Evolutionary conservation across 2,329 filamentous ascomycete genomes (phyloP), one percentile per base, ranked within the genome.

Genomic region (Bipolaris oryzae): DNA sequence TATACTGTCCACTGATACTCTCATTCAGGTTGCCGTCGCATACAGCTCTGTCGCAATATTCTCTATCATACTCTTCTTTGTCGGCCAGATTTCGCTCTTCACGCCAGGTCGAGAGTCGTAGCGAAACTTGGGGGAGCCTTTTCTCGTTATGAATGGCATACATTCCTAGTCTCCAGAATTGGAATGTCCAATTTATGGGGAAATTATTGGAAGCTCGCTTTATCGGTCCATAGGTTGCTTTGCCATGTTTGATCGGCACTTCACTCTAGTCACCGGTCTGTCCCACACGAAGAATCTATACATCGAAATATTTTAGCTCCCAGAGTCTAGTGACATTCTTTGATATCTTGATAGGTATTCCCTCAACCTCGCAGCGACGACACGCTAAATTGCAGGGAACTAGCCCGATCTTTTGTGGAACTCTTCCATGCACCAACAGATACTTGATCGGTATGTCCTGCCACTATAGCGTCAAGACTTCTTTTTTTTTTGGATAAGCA

Each of bases 21-120:
- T 18, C n/a, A 5, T 31, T 6, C 31, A 69, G 66, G 61, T 70
- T 25, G 67, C 67, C 11, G 25, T 63, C 4, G 60, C 58, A 5
- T 68, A 57, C 28, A 63, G 60, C 6, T 28, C 59, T 20, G 52
- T 68, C 10, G 62, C 62, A 15, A 15, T 55, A 3, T 5, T 55
- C 2, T 57, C 64, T 9, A 56, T 68, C 11, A 48, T 54, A 3
- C 5, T 70, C 2, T 70, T 68, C 50, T 63, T 68, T 46, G 28
- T 57, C n/a, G 64, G 66, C 5, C 67, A 70, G 20, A 34, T 66
- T 15, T 53, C 61, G 3, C 54, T 70, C 2, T 66, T 55, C 34
- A 39, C 48, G 21, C 50, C 57, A 5, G 39, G 57, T 25, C 34
- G 59, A n/a, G 28, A 53, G 6, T 53, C 16, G 28, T 21, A 38